These are phyloP conservation scores for Mycena galopus DNA, from an alignment of 768 basidiomycete species.

Conservation along the genomic window DNA sequence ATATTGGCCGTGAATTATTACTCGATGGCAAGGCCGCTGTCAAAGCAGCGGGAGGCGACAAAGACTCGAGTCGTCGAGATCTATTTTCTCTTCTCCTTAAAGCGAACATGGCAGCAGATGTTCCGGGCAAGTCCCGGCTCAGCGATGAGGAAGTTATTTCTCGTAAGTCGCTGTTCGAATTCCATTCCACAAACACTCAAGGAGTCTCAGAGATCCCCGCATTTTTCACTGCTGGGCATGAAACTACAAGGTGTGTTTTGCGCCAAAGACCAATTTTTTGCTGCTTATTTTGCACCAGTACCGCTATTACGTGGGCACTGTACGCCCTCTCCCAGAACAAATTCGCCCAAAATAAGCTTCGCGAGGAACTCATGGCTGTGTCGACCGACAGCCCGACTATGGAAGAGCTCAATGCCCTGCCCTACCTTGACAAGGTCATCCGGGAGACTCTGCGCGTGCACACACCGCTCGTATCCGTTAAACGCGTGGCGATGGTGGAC, in stretches of 20 bases:
- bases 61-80: slow-evolving; percentile 53
- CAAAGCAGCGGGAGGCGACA: slow-evolving; percentile 34
- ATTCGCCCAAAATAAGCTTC: slow-evolving; percentile 56
- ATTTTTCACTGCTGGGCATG: slow-evolving; percentile 54
- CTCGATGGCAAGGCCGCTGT: slow-evolving; percentile 53
- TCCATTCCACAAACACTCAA: background rate
- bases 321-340: slow-evolving; percentile 54
- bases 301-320: slow-evolving; percentile 54
- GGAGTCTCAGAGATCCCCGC: slow-evolving; percentile 50
- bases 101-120: slow-evolving; percentile 64
- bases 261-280: background rate
- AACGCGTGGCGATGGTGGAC: slow-evolving; percentile 62
- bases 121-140: slow-evolving; percentile 56
- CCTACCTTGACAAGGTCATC: slow-evolving; percentile 50
- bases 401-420: background rate
- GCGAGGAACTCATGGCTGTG: slow-evolving; percentile 55
- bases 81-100: slow-evolving; percentile 60
- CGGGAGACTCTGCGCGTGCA: slow-evolving; percentile 71
- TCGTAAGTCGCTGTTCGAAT: slow-evolving; percentile 18
- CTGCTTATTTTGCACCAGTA: background rate
- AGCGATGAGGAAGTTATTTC: slow-evolving; percentile 62
- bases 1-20: slow-evolving; percentile 56
- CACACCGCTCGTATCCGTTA: slow-evolving; percentile 60
- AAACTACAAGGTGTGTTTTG: slow-evolving; percentile 27
- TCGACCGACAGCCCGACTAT: background rate